Evolutionary conservation across 2,329 filamentous ascomycete genomes (phyloP).

Genomic region (Pseudocercospora fijiensis): DNA sequence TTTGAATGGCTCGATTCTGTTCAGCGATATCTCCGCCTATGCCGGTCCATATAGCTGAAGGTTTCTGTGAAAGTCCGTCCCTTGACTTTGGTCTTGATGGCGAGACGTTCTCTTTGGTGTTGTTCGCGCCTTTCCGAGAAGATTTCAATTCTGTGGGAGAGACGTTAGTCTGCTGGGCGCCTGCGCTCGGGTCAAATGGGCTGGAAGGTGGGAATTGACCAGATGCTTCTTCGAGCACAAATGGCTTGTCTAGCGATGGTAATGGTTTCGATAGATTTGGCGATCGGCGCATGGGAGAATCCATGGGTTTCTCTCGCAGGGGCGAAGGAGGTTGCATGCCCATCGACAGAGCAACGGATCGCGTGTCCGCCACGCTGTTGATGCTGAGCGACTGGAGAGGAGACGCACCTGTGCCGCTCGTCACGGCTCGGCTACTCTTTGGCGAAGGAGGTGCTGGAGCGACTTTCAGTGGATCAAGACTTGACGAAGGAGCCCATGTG

Average conservation of each 20-base stretch:
- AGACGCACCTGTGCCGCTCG: conserved; percentile 29
- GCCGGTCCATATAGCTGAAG: conserved; percentile 32
- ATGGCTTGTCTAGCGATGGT: background rate
- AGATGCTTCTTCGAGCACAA: background rate
- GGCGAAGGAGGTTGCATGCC: conserved; percentile 25
- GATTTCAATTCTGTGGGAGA: conserved; percentile 16
- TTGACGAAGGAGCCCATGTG: conserved; percentile 31
- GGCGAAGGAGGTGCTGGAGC: conserved; percentile 19
- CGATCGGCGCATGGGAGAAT: conserved; percentile 23
- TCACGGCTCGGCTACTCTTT: conserved; percentile 26
- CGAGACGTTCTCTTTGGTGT: conserved; percentile 29
- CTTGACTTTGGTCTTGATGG: conserved; percentile 21
- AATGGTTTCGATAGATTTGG: conserved; percentile 17
- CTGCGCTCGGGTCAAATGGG: conserved; percentile 10
- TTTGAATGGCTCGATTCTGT: conserved; percentile 21
- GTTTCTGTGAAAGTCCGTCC: conserved; percentile 21
- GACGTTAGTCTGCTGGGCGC: background rate
- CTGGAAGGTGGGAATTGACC: conserved; percentile 10
- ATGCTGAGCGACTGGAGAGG: conserved; percentile 33
- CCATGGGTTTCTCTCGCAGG: conserved; percentile 18
- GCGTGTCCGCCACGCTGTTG: conserved; percentile 28
- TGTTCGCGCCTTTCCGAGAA: conserved; percentile 3
- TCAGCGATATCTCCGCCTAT: conserved; percentile 24
- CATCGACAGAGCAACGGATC: conserved; percentile 22
- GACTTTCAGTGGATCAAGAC: conserved; percentile 8